Evolutionary conservation across 1,139 yeast genomes (phyloP), one percentile per base, ranked within the genome.

Genomic region (Candida sanyaensis): DNA sequence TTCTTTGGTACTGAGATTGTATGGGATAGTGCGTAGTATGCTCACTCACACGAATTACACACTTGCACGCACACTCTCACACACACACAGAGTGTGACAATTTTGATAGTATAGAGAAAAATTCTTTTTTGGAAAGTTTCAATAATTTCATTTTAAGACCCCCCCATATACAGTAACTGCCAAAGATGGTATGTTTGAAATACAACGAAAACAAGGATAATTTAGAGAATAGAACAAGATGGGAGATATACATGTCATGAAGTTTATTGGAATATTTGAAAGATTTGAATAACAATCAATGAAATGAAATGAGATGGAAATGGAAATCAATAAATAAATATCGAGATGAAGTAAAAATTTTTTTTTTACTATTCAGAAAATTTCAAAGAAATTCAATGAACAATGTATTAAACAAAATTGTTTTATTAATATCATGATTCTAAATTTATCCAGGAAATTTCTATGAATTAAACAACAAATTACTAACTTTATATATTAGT

Each of bases 401-500:
- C 21, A 17, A 17, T 17, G 21, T 17, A 3, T 17, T 2, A 17
- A 17, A 17, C 21, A 17, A 17, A 17, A 17, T 17, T 17, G 3
- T 17, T 17, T 17, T 2, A 17, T 17, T 17, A 17, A 17, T 17
- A 17, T 17, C 21, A 2, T 17, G 21, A 17, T 17, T 17, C 21
- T 17, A 26, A 26, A 26, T 6, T 26, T 26, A 8, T 26, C 9
- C 28, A 11, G n/a, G 9, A 31, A 13, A 31, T 31, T n/a, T n/a
- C 29, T 9, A 9, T 37, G 41, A 27, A 26, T 6, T 3, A 26
- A 27, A 13, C 37, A 32, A 31, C 12, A 1, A 26, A 31, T 24
- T 55, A 59, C 62, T 56, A 53, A 50, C 58, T 30, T 24, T 28
- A 41, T n/a, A 26, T 41, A 24, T n/a, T 57, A 62, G 66, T 59